phyloP scores from a whole-genome alignment of 2,329 filamentous ascomycete genomes.

The Aspergillus novofumigatus region DNA sequence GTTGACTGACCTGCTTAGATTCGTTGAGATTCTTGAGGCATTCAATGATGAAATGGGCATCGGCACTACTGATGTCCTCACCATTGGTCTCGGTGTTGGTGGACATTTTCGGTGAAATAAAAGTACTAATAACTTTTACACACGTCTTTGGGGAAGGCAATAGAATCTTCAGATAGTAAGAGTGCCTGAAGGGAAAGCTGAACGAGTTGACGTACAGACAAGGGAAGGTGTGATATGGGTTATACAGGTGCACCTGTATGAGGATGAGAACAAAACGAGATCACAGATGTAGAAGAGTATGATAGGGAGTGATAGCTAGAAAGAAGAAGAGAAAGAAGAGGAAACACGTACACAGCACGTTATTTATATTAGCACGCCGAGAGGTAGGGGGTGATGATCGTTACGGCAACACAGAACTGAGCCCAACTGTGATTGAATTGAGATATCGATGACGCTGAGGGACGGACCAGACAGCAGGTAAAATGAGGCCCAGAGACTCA shows the following conservation, averaged over 20 bases:
- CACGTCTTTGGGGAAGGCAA: neutral
- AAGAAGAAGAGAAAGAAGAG: neutral
- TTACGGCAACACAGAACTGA: neutral
- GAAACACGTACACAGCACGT: neutral
- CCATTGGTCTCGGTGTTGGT: neutral
- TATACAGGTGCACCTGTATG: neutral
- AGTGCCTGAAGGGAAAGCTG: neutral
- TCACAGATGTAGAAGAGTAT: neutral
- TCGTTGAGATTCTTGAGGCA: conserved; percentile 21
- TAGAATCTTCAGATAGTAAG: neutral
- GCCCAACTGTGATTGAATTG: neutral
- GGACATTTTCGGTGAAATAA: neutral
- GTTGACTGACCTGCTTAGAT: conserved; percentile 12
- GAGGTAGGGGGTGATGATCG: neutral
- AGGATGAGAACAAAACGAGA: neutral
- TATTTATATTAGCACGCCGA: neutral
- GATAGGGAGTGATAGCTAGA: neutral
- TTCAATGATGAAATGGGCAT: conserved; percentile 23
- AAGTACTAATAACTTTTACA: neutral
- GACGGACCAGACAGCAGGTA: neutral
- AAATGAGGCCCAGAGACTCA: neutral
- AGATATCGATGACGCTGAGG: neutral
- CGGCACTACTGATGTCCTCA: conserved; percentile 1
- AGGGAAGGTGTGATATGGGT: neutral
- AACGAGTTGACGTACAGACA: neutral